Evolutionary conservation across 2,329 filamentous ascomycete genomes (phyloP).

Genomic region (Calonectria crousiana): DNA sequence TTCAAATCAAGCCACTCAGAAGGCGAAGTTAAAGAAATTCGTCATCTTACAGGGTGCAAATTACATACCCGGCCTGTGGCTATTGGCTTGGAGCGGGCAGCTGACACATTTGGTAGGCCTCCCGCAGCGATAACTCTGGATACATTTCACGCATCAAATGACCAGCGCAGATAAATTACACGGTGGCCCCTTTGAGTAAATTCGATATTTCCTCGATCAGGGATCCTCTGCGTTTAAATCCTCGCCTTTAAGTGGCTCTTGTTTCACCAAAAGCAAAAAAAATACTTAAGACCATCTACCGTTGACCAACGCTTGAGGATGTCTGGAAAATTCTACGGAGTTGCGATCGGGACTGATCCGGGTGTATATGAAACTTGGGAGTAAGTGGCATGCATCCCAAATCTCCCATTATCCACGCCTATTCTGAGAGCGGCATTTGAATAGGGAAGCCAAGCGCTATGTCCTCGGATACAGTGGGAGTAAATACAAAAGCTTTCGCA

Average conservation of each 20-base stretch:
- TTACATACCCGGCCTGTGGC: background rate
- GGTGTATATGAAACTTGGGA: background rate
- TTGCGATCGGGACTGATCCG: background rate
- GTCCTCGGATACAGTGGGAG: background rate
- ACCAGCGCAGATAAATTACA: background rate
- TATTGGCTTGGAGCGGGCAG: background rate
- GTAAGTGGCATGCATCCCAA: background rate
- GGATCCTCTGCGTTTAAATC: background rate
- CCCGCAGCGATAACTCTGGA: background rate
- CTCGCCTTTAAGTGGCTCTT: background rate
- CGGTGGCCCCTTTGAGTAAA: background rate
- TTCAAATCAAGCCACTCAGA: background rate
- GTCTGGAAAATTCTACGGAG: background rate
- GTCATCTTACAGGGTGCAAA: background rate
- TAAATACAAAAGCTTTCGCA: background rate
- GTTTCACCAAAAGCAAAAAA: background rate
- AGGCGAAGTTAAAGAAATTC: background rate
- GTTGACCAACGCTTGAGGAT: background rate
- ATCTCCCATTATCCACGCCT: too few relatives aligned
- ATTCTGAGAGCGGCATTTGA: background rate
- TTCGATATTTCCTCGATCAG: background rate
- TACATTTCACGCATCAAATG: background rate
- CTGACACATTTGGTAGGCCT: background rate
- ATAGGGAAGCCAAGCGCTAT: background rate
- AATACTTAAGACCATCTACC: background rate